phyloP scores from a whole-genome alignment of 495 filamentous ascomycete genomes.

The Xylaria venustula region DNA sequence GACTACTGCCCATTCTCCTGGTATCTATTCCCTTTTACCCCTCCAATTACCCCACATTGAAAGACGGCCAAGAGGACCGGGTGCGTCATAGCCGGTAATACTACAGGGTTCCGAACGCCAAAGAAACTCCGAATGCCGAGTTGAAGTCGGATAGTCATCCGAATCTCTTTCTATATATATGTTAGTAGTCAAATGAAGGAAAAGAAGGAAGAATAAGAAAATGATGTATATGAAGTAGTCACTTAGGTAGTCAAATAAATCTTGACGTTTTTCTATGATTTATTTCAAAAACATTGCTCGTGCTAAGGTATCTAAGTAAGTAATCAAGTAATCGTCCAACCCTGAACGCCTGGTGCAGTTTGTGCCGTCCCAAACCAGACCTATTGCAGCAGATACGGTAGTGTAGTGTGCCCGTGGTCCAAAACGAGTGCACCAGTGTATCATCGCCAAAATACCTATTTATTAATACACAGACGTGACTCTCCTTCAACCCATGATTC shows the following conservation, averaged over 20 bases:
- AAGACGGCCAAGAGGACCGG: not conserved
- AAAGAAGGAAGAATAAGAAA: not conserved
- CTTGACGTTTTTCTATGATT: not conserved
- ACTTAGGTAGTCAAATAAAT: too few relatives aligned
- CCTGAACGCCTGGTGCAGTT: not conserved
- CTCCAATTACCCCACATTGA: conserved; percentile 1
- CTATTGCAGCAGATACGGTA: not conserved
- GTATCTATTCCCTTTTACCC: not conserved
- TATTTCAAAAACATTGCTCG: not conserved
- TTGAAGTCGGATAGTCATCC: not conserved
- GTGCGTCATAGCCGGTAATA: not conserved
- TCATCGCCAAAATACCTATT: too few relatives aligned
- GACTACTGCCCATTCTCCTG: too few relatives aligned
- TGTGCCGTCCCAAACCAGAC: too few relatives aligned
- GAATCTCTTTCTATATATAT: too few relatives aligned
- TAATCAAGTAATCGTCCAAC: not conserved
- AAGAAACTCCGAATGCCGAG: conserved; percentile 15
- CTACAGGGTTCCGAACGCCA: not conserved
- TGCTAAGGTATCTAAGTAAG: not conserved
- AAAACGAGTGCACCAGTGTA: too few relatives aligned
- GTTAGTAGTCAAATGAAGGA: not conserved
- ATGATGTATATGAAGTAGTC: too few relatives aligned
- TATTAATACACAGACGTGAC: too few relatives aligned
- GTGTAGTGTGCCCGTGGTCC: not conserved
- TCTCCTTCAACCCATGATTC: too few relatives aligned